phyloP scores from a whole-genome alignment of 371 early-diverging fungal genomes.

The Massospora cicadina region DNA sequence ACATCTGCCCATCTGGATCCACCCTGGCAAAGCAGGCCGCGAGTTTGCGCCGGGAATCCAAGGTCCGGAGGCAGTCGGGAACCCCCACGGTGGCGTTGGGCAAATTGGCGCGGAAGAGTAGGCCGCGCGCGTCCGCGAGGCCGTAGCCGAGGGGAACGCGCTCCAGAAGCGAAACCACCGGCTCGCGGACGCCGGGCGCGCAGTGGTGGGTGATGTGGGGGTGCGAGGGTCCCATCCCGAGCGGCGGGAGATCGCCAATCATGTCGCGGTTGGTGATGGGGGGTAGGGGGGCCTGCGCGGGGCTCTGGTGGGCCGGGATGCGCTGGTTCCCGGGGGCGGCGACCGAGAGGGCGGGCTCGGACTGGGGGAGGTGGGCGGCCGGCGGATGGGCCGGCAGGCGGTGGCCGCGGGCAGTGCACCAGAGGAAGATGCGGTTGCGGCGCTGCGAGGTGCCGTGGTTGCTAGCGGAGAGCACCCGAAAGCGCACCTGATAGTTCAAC shows the following conservation, averaged over 20 bases:
- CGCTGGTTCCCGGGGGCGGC: slow-evolving; percentile 1
- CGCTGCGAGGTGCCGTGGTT: slow-evolving; percentile 15
- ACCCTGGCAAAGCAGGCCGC: slow-evolving; percentile 1
- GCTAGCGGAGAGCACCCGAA: slow-evolving; percentile 13
- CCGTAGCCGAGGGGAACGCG: not conserved
- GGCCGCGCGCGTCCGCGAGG: not conserved
- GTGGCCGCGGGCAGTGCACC: slow-evolving; percentile 15
- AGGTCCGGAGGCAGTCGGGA: not conserved
- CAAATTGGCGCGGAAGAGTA: not conserved
- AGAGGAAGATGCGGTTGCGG: slow-evolving; percentile 15
- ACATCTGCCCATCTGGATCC: slow-evolving; percentile 7
- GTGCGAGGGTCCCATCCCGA: not conserved
- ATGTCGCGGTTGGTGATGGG: slow-evolving; percentile 8
- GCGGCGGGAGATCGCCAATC: slow-evolving; percentile 13
- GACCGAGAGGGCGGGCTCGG: not conserved
- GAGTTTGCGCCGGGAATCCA: not conserved
- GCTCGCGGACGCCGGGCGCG: too few relatives aligned
- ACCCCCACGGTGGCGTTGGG: not conserved
- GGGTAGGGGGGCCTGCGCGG: not conserved
- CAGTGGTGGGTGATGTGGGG: not conserved
- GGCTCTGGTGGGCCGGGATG: not conserved
- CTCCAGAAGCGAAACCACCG: not conserved
- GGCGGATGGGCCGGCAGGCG: slow-evolving; percentile 11
- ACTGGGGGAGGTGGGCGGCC: slow-evolving; percentile 4
- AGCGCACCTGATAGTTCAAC: slow-evolving; percentile 15